Conservation (phyloP, 1,139 yeast genomes). For the Yamadazyma spencermartinsiae region DNA sequence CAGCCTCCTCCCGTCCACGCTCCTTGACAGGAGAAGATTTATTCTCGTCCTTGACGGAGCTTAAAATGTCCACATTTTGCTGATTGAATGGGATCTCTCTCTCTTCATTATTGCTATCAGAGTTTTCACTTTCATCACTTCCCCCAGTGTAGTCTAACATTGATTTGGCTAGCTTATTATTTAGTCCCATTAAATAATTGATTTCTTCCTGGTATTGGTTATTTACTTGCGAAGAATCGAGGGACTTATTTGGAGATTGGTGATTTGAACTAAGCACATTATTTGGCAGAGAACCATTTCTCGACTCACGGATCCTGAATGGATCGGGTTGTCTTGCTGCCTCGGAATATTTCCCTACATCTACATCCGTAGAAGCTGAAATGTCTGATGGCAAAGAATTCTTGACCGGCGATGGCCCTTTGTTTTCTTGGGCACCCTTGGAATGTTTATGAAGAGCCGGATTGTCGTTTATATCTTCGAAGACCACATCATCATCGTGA, state of each 20-base stretch:
- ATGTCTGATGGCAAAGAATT: conserved; percentile 20
- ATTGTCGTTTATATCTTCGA: neutral
- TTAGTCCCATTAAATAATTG: conserved; percentile 15
- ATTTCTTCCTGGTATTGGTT: conserved; percentile 12
- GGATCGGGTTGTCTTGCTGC: neutral
- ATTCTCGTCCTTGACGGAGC: neutral
- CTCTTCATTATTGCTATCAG: conserved; percentile 8
- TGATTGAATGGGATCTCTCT: conserved; percentile 2
- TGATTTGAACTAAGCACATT: neutral
- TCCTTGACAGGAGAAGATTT: neutral
- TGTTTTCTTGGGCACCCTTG: neutral
- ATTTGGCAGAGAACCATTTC: neutral
- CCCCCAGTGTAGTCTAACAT: conserved; percentile 10
- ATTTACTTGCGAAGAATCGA: conserved; percentile 5
- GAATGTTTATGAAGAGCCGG: neutral
- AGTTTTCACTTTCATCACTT: conserved; percentile 5
- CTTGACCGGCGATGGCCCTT: conserved; percentile 15
- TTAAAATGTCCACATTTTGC: neutral
- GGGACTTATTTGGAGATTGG: neutral
- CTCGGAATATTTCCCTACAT: neutral
- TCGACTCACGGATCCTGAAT: neutral
- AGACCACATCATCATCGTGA: conserved; percentile 4
- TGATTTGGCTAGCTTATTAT: conserved; percentile 15
- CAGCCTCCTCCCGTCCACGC: neutral
- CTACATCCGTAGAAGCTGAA: conserved; percentile 22